These are phyloP conservation scores for Tilletia indica DNA, from an alignment of 1,284 basidiomycete species.

Conservation along the genomic window DNA sequence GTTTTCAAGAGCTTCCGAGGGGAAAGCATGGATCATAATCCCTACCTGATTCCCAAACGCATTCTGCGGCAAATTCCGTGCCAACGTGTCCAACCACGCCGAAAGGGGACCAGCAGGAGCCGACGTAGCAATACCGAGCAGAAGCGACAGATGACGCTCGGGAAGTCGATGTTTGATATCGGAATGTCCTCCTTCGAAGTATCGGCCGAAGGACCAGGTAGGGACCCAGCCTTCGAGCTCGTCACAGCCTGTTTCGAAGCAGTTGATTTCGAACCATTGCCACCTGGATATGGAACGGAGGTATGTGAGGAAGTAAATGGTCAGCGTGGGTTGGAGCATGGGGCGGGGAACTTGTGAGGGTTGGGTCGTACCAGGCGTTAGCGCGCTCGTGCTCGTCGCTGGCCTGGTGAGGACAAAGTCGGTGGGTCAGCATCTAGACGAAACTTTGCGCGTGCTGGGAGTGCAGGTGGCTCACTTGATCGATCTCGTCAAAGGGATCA, in stretches of 20 bases:
- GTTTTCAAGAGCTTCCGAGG: too few relatives aligned
- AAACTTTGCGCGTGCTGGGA: background rate
- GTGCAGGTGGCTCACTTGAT: slow-evolving; percentile 29
- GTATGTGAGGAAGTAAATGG: background rate
- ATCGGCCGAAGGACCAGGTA: slow-evolving; percentile 55
- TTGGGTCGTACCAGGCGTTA: background rate
- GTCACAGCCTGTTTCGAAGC: slow-evolving; percentile 52
- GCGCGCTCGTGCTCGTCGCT: slow-evolving; percentile 13
- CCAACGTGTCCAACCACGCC: slow-evolving; percentile 38
- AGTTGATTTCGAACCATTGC: slow-evolving; percentile 56
- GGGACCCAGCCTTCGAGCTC: slow-evolving; percentile 55
- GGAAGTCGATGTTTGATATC: slow-evolving; percentile 33
- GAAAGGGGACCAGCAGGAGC: slow-evolving; percentile 54
- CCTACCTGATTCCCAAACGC: slow-evolving; percentile 14
- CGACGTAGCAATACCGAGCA: slow-evolving; percentile 54
- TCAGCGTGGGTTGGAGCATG: background rate
- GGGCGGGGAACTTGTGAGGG: background rate
- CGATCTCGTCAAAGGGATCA: slow-evolving; percentile 25
- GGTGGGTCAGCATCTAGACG: background rate
- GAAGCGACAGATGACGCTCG: slow-evolving; percentile 43
- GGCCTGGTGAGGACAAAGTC: background rate
- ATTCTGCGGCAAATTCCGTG: slow-evolving; percentile 40
- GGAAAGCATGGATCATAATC: too few relatives aligned
- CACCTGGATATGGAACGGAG: slow-evolving; percentile 21
- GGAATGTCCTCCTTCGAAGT: slow-evolving; percentile 44